Conservation (phyloP, 306 rosid genomes). For the Castanea sativa region DNA sequence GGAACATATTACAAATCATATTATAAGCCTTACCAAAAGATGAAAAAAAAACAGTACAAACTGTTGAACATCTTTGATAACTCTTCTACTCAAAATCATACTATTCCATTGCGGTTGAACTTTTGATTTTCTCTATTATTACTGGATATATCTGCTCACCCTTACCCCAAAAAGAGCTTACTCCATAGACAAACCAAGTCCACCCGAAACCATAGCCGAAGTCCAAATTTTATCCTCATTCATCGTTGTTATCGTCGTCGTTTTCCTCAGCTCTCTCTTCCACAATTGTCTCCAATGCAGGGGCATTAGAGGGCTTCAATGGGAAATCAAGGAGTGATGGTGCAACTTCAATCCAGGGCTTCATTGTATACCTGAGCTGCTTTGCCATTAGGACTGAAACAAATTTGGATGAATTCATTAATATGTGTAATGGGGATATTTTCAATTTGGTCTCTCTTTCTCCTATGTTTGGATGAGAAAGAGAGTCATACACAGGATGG, state of each 20-base stretch:
- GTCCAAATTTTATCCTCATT: not conserved
- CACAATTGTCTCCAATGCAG: constrained; percentile 43
- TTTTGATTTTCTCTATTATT: too few species aligned
- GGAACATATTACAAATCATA: not conserved
- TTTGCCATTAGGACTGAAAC: constrained; percentile 27
- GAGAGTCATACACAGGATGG: not conserved
- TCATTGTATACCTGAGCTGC: constrained; percentile 28
- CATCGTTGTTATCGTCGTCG: constrained; percentile 7
- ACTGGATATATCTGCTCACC: too few species aligned
- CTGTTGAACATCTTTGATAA: not conserved
- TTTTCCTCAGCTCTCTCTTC: constrained; percentile 42
- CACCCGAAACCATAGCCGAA: not conserved
- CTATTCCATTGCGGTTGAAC: too few species aligned
- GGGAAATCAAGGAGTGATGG: constrained; percentile 44
- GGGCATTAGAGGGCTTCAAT: constrained; percentile 34
- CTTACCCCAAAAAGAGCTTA: too few species aligned
- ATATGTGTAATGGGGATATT: not conserved
- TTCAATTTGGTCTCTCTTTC: not conserved
- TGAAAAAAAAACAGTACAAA: not conserved
- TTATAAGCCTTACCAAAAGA: not conserved
- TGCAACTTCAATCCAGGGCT: constrained; percentile 54
- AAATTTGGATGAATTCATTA: not conserved
- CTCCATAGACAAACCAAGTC: not conserved
- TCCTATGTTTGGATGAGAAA: not conserved
- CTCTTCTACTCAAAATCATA: not conserved